Evolutionary conservation across 2,329 filamentous ascomycete species (phyloP).

Genomic region (Neopestalotiopsis sp.): DNA sequence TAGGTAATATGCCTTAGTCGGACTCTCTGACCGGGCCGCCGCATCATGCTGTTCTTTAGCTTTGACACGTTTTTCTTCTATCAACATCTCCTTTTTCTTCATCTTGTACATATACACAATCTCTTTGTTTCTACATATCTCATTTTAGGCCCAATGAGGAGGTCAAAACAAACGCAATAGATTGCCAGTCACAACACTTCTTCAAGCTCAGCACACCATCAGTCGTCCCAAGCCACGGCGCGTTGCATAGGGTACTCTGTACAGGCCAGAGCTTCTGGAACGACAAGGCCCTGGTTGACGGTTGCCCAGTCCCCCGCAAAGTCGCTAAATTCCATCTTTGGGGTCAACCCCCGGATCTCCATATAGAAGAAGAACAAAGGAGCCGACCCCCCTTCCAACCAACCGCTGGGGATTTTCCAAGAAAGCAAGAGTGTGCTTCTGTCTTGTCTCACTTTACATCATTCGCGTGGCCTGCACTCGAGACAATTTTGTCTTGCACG

Average conservation of each 20-base stretch:
- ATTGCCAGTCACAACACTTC: not conserved
- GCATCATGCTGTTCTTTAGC: not conserved
- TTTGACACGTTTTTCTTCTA: not conserved
- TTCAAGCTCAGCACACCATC: not conserved
- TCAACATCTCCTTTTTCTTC: not conserved
- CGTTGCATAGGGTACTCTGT: not conserved
- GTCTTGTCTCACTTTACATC: not conserved
- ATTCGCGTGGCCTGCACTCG: not conserved
- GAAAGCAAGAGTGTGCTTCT: no score
- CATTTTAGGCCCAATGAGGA: not conserved
- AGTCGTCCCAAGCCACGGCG: not conserved
- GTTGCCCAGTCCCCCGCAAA: not conserved
- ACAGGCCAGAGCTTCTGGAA: not conserved
- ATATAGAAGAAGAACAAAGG: not conserved
- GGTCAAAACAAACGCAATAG: not conserved
- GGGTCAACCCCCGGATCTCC: not conserved
- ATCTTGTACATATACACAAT: not conserved
- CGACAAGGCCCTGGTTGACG: not conserved
- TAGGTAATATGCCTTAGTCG: not conserved
- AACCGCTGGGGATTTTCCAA: not conserved
- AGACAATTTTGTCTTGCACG: not conserved
- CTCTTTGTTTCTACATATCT: not conserved
- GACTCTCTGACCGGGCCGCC: not conserved
- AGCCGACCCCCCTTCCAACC: not conserved
- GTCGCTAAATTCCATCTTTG: not conserved